Percentiles rank a stretch among this genome's conserved stretches.
Conservation (phyloP, 148 eudicot genomes). For the Rhododendron ferrugineum region DNA sequence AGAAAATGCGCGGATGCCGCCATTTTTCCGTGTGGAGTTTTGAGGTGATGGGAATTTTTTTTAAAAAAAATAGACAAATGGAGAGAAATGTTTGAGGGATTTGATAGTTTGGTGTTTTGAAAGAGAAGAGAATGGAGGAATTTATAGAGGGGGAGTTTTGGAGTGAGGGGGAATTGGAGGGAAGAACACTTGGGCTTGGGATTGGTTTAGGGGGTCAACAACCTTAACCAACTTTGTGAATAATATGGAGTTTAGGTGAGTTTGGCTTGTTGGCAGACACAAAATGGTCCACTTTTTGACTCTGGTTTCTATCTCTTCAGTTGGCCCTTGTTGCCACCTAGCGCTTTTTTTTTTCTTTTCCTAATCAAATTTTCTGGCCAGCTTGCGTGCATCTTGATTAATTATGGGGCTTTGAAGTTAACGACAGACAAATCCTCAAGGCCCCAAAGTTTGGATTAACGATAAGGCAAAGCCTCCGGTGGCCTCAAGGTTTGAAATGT, state of each 20-base stretch:
- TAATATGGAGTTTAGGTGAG: constrained; percentile 16
- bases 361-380: rapidly evolving
- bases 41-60: not conserved
- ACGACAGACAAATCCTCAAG: too few relatives aligned
- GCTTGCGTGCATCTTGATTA: not conserved
- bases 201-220: constrained; percentile 60
- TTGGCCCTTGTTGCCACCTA: not conserved
- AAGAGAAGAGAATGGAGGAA: constrained; percentile 10
- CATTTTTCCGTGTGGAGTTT: not conserved
- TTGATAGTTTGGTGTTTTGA: constrained; percentile 10
- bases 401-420: rapidly evolving
- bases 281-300: not conserved
- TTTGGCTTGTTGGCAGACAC: constrained; percentile 7
- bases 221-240: constrained; percentile 34
- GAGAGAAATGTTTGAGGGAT: not conserved
- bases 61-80: too few relatives aligned
- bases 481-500: too few relatives aligned
- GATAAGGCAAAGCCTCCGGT: too few relatives aligned
- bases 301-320: not conserved
- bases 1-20: not conserved
- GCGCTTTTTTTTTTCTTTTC: too few relatives aligned
- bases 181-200: constrained; percentile 31
- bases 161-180: not conserved
- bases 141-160: constrained; percentile 27
- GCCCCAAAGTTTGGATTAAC: too few relatives aligned